Conservation (phyloP, 2,329 filamentous ascomycete genomes). For the Penicillium sp. region DNA sequence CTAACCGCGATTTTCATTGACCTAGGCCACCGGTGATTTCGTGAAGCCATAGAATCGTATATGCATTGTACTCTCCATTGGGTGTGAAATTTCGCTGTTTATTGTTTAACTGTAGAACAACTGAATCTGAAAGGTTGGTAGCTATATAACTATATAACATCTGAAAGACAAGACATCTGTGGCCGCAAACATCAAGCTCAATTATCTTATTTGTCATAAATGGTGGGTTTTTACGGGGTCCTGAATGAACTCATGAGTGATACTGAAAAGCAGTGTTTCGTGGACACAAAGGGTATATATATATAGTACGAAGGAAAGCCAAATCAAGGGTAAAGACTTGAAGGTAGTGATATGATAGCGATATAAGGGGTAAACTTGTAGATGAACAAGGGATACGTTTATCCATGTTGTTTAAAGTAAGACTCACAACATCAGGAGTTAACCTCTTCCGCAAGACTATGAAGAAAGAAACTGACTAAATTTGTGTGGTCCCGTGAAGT, state of each 20-base stretch:
- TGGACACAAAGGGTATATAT: too few relatives aligned
- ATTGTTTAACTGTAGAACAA: not conserved
- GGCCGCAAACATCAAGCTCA: too few relatives aligned
- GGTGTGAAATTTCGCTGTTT: not conserved
- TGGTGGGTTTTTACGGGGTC: too few relatives aligned
- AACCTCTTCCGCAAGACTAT: not conserved
- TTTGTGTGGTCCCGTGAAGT: not conserved
- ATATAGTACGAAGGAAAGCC: too few relatives aligned
- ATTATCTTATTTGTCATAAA: too few relatives aligned
- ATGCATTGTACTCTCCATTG: not conserved
- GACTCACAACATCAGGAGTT: not conserved
- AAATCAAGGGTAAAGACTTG: too few relatives aligned
- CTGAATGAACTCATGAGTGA: too few relatives aligned
- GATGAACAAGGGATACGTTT: not conserved
- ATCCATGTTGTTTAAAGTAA: not conserved
- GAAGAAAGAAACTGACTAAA: not conserved
- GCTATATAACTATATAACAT: too few relatives aligned
- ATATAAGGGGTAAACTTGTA: not conserved
- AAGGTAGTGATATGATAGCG: not conserved
- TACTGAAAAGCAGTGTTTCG: too few relatives aligned
- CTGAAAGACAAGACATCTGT: too few relatives aligned
- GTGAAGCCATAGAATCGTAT: not conserved
- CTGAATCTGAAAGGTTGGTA: too few relatives aligned
- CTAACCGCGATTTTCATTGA: not conserved
- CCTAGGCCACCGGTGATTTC: not conserved